Evolutionary conservation across 2,329 filamentous ascomycete species (phyloP), one percentile per base, ranked within the genome.

Genomic region (Trichoderma guizhouense): DNA sequence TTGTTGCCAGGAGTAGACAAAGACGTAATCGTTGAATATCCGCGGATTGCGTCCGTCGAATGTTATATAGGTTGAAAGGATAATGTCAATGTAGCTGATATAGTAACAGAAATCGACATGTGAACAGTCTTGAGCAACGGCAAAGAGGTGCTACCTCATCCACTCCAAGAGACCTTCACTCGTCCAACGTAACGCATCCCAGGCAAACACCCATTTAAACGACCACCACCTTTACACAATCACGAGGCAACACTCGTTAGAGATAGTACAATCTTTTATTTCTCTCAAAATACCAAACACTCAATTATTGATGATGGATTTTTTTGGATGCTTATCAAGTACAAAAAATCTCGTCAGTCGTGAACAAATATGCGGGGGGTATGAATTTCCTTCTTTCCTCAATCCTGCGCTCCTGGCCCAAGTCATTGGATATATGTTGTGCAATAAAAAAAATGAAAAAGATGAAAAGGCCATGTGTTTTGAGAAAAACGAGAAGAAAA

Each of bases 401-500:
- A 69, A 69, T 53, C 39, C 58, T 64, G 24, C 60, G 43, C 60
- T 71, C 58, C 58, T 64, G 30, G 43, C 58, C 47, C 60, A 63
- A 53, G 43, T 69, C 55, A 47, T 53, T 53, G 67, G 57, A 60
- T 60, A 60, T 69, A 51, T 69, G 60, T 62, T 62, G 28, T 36
- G 47, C 47, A 69, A 53, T 34, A 15, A 43, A 47, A 61, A 51
- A 53, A 51, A 43, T 3, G 15, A 26, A 36, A 15, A 58, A 61
- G 30, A n/a, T 26, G 34, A 61, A 51, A 3, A 14, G 55, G 67
- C 28, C 61, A 66, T 28, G 30, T 34, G 32, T 36, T n/a, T n/a
- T 39, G 24, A 14, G 30, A 24, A 14, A 66, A 66, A 71, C n/a
- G 43, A 72, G 68, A 70, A 66, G 69, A 68, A 68, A 67, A 71